These are phyloP conservation scores for Debaryomyces psychrophilus DNA, from an alignment of 1,139 yeast species.

Conservation along the genomic window DNA sequence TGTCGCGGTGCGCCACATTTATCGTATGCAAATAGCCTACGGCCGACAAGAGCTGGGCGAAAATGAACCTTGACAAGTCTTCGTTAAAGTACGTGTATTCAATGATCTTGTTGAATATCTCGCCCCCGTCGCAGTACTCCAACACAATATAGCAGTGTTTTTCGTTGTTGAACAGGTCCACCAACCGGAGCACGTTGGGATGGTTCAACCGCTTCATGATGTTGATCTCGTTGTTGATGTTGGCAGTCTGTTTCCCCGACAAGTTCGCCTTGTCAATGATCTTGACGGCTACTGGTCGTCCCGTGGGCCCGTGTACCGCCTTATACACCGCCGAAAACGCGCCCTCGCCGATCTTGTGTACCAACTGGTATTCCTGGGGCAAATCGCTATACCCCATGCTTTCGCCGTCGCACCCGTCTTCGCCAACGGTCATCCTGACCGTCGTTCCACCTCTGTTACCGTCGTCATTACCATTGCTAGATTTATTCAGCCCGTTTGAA, in stretches of 20 bases:
- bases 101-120: conserved; percentile 90
- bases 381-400: conserved; percentile 13
- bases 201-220: conserved; percentile 78
- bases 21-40: conserved; percentile 74
- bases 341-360: conserved; percentile 67
- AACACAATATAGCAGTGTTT: conserved; percentile 77
- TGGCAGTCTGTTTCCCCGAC: conserved; percentile 50
- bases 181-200: conserved; percentile 69
- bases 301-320: conserved; percentile 55
- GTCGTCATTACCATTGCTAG: background rate
- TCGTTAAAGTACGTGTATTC: conserved; percentile 90
- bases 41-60: conserved; percentile 82
- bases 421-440: background rate
- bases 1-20: conserved; percentile 92
- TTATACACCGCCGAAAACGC: conserved; percentile 88
- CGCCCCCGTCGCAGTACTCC: conserved; percentile 92
- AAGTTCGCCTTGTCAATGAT: conserved; percentile 72
- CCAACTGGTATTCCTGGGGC: conserved; percentile 28
- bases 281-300: conserved; percentile 75
- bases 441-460: background rate
- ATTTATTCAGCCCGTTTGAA: conserved; percentile 3
- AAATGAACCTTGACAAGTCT: conserved; percentile 80
- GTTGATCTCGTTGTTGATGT: conserved; percentile 81
- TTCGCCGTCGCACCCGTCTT: background rate
- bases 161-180: conserved; percentile 59